Evolutionary conservation across 441 rosid genomes (phyloP), one percentile per base, ranked within the genome.

Genomic region (Mallotus repandus): DNA sequence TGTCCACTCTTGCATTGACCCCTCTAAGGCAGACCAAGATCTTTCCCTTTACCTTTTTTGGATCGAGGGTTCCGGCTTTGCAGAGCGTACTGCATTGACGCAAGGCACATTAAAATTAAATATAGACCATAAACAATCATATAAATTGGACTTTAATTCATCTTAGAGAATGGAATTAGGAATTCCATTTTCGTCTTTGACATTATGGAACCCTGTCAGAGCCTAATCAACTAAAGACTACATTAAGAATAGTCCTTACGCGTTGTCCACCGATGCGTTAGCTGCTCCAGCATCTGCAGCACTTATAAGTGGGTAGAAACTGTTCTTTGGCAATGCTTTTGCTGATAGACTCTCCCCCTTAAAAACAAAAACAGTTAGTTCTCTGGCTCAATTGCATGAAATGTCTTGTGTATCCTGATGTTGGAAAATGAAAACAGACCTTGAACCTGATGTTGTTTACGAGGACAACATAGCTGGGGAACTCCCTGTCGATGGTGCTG

Each of bases 401-500:
- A 45, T 45, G 12, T 7, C 11, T 1, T 45, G 12, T 45, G 11
- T 11, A 9, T 50, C 55, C 18, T 15, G 18, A 50, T 50, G 5
- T 50, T 50, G 13, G 55, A 15, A 50, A 14, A 21, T 7, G 14
- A 13, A 6, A 41, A 57, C 14, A 57, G n/a, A 85, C 88, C 82
- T 81, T 79, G 73, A 76, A 80, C 18, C 70, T 72, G 54, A 62
- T 49, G 77, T 88, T 55, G 32, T 80, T 88, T 9, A 59, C 78
- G 15, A 88, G 87, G n/a, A 81, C 63, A 14, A 87, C 88, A 54
- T 60, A 80, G 21, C 81, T 63, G 14, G 83, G 82, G 64, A 88
- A 87, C 68, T 85, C 86, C 0, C 95, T 81, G 69, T 88, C 91
- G 63, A 74, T 66, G 7, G 95, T 88, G 71, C 92, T 89, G 16